Percentiles rank a stretch among this genome's conserved stretches.
Conservation (phyloP, 23 red algal species). For the Chondrus crispus region DNA sequence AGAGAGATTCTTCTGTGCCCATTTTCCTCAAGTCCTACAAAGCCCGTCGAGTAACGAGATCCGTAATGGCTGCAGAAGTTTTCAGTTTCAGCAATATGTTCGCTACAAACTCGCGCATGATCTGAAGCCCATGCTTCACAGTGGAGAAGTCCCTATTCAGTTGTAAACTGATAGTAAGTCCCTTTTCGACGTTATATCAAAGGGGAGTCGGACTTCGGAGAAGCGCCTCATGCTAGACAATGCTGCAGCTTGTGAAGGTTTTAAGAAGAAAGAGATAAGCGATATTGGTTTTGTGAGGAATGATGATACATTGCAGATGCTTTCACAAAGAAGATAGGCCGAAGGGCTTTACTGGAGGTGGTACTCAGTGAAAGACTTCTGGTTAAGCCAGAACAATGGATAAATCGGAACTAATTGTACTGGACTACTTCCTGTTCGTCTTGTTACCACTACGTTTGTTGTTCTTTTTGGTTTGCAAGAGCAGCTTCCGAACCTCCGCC, state of each 20-base stretch:
- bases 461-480: too few relatives aligned
- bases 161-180: neutral
- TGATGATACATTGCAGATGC: neutral
- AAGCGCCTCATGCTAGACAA: neutral
- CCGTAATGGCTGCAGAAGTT: neutral
- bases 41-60: neutral
- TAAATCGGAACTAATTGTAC: too few relatives aligned
- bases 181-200: neutral
- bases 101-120: neutral
- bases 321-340: neutral
- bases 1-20: neutral
- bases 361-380: neutral
- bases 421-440: too few relatives aligned
- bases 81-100: neutral
- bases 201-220: neutral
- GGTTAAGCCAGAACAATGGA: neutral
- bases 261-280: neutral
- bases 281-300: neutral
- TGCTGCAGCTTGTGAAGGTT: neutral
- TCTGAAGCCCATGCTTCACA: neutral
- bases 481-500: too few relatives aligned
- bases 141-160: neutral
- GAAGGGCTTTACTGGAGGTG: neutral
- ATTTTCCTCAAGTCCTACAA: slow-evolving; percentile 5
- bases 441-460: too few relatives aligned